A percentile compares a stretch with the other conserved stretches of the same genome.
phyloP scores from a whole-genome alignment of 2,329 filamentous ascomycete species.

The Chaetoscypha palmicola region DNA sequence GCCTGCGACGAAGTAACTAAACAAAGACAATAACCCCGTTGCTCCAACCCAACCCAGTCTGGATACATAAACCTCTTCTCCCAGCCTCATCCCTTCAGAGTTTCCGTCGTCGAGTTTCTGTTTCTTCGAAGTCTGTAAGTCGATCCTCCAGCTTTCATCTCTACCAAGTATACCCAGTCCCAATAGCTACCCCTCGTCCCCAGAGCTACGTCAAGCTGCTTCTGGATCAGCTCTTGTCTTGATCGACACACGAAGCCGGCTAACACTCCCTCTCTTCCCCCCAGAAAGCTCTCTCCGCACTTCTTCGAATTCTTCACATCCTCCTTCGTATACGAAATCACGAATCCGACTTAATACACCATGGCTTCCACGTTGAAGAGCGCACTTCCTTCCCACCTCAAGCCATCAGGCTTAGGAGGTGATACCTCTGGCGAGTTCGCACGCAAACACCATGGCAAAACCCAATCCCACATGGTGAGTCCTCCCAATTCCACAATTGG shows the following conservation, averaged over 20 bases:
- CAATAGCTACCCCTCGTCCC: constrained; percentile 1
- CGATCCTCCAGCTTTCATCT: background rate
- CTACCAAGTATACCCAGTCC: background rate
- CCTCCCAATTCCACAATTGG: constrained; percentile 6
- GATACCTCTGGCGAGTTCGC: constrained; percentile 40
- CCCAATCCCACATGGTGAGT: constrained; percentile 79
- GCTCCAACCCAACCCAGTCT: background rate
- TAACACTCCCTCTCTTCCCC: background rate
- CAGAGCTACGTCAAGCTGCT: constrained; percentile 14
- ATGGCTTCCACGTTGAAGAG: constrained; percentile 69
- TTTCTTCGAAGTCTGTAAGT: constrained; percentile 2
- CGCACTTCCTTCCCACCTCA: constrained; percentile 79
- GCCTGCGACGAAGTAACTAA: constrained; percentile 2
- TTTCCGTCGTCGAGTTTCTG: constrained; percentile 1
- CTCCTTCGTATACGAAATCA: background rate
- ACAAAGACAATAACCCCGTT: background rate
- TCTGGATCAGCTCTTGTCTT: background rate
- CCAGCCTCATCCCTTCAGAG: constrained; percentile 4
- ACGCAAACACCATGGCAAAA: constrained; percentile 74
- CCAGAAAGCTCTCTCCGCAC: background rate
- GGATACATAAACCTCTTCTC: constrained; percentile 9
- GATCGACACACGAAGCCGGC: constrained; percentile 1
- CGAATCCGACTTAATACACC: background rate
- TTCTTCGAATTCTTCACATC: background rate
- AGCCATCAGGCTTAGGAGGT: constrained; percentile 36